Conservation (phyloP, 345 rosid species). For the Dipteronia dyeriana region DNA sequence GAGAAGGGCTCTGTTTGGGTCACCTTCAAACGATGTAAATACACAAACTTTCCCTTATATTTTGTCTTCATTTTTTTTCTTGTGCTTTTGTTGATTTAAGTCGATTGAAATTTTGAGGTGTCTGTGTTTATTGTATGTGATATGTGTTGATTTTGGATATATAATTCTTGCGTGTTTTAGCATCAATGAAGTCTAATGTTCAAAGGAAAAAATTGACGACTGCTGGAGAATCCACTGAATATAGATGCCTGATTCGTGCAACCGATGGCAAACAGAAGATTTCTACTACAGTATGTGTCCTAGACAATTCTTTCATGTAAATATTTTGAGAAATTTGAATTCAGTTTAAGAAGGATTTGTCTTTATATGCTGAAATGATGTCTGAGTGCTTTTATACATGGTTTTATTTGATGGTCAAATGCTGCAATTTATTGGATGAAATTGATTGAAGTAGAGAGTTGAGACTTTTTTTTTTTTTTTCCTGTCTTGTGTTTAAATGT, state of each 20-base stretch:
- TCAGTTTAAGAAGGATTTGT: background rate
- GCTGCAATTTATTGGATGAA: background rate
- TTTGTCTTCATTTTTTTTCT: background rate
- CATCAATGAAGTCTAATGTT: slow-evolving; percentile 78
- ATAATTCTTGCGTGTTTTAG: slow-evolving; percentile 33
- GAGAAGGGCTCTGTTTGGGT: slow-evolving; percentile 93
- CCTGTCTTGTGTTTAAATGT: background rate
- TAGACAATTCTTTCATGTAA: background rate
- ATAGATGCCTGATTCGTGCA: slow-evolving; percentile 89
- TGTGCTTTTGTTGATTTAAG: background rate
- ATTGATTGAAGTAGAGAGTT: background rate
- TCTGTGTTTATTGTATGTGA: background rate
- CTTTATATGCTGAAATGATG: background rate
- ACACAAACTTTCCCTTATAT: background rate
- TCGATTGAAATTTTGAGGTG: slow-evolving; percentile 6
- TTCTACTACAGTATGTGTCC: slow-evolving; percentile 69
- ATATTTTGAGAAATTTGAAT: background rate
- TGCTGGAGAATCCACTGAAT: slow-evolving; percentile 64
- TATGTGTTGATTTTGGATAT: background rate
- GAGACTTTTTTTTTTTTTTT: background rate
- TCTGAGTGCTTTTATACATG: background rate
- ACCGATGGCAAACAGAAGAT: slow-evolving; percentile 78
- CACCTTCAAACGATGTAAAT: slow-evolving; percentile 86
- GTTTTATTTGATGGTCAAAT: background rate
- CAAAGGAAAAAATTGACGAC: slow-evolving; percentile 70